Conservation (phyloP, 371 early-diverging fungal genomes). For the Rhizopus delemar region DNA sequence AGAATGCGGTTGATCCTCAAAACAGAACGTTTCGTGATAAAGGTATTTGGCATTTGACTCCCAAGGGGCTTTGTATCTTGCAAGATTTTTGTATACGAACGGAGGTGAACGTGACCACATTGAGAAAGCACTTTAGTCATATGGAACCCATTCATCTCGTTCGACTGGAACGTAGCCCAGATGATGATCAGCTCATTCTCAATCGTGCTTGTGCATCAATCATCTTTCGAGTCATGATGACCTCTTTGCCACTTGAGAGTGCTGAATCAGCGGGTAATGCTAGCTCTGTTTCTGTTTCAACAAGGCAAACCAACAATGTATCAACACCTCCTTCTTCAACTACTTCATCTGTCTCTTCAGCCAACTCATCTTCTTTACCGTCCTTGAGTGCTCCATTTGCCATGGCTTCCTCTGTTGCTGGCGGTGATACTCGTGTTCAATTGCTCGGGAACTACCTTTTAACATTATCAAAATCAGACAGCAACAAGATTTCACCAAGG, state of each 20-base stretch:
- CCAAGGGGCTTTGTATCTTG: slow-evolving; percentile 61
- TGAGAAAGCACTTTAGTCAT: slow-evolving; percentile 40
- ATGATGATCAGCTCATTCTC: slow-evolving; percentile 44
- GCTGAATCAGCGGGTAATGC: slow-evolving; percentile 22
- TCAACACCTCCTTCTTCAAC: slow-evolving; percentile 24
- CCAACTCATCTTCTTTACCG: slow-evolving; percentile 24
- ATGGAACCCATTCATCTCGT: slow-evolving; percentile 44
- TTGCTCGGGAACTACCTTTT: slow-evolving; percentile 43
- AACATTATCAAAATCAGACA: slow-evolving; percentile 32
- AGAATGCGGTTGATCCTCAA: slow-evolving; percentile 54
- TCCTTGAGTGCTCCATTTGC: slow-evolving; percentile 31
- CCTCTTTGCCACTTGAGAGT: slow-evolving; percentile 42
- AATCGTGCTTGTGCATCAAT: slow-evolving; percentile 31
- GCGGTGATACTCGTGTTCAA: slow-evolving; percentile 41
- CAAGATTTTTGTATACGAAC: slow-evolving; percentile 56
- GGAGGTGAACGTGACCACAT: slow-evolving; percentile 31
- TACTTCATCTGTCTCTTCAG: slow-evolving; percentile 24
- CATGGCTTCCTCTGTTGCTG: slow-evolving; percentile 22
- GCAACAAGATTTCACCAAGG: slow-evolving; percentile 12
- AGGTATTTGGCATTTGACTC: slow-evolving; percentile 59
- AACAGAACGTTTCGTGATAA: slow-evolving; percentile 56
- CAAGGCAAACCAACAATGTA: slow-evolving; percentile 7
- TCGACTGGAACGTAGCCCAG: slow-evolving; percentile 44
- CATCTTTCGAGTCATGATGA: slow-evolving; percentile 49
- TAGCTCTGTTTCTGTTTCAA: slow-evolving; percentile 17